phyloP scores from a whole-genome alignment of 768 basidiomycete species.

The Xerocomus brunneocitrinus region DNA sequence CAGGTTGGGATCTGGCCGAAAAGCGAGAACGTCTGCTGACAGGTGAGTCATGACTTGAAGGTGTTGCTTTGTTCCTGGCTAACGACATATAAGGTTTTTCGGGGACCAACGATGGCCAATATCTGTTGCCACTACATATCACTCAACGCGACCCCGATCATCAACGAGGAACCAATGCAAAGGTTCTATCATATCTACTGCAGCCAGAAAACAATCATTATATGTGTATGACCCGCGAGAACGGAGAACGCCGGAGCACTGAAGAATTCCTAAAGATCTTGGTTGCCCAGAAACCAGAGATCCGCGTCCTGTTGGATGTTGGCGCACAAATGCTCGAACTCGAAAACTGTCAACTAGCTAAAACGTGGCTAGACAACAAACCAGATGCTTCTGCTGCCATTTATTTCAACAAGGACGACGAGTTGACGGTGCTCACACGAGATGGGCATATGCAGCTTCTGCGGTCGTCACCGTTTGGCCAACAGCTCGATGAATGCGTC shows the following conservation, averaged over 20 bases:
- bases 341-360: constrained; percentile 35
- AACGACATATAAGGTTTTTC: constrained; percentile 13
- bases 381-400: too few species aligned
- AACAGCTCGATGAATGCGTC: constrained; percentile 3
- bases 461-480: constrained; percentile 25
- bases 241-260: constrained; percentile 11
- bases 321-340: constrained; percentile 53
- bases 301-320: constrained; percentile 37
- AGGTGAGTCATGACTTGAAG: constrained; percentile 3
- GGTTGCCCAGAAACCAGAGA: not conserved
- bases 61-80: not conserved
- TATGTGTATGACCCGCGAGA: not conserved
- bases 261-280: constrained; percentile 21
- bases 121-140: constrained; percentile 28
- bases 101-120: constrained; percentile 25
- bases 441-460: constrained; percentile 36
- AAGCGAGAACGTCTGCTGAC: constrained; percentile 14
- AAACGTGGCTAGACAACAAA: constrained; percentile 32
- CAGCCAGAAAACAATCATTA: constrained; percentile 19
- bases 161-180: too few species aligned
- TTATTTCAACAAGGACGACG: too few species aligned
- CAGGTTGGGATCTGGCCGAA: constrained; percentile 26
- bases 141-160: constrained; percentile 12
- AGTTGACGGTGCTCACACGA: constrained; percentile 10
- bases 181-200: constrained; percentile 15